Conservation (phyloP, 2,329 filamentous ascomycete genomes). For the Cercospora sp. region DNA sequence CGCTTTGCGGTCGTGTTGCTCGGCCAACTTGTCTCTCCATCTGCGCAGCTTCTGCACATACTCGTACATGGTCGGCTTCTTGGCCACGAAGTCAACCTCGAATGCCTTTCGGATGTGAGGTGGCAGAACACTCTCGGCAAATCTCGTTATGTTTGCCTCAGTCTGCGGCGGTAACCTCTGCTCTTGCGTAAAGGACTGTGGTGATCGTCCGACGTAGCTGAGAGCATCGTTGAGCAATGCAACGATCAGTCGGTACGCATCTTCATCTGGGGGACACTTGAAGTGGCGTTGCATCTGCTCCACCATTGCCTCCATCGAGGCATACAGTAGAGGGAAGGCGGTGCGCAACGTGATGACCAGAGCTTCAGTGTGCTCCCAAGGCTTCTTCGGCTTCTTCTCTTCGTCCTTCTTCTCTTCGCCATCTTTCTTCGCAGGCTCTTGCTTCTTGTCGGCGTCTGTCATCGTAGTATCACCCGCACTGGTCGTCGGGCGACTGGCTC, state of each 20-base stretch:
- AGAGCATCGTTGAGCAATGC: conserved; percentile 93
- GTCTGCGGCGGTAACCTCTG: conserved; percentile 87
- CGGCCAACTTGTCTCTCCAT: conserved; percentile 97
- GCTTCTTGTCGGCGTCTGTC: conserved; percentile 37
- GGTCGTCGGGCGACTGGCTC: conserved; percentile 39
- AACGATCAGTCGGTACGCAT: conserved; percentile 96
- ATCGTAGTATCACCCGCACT: conserved; percentile 44
- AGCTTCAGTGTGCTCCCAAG: conserved; percentile 96
- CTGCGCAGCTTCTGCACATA: conserved; percentile 96
- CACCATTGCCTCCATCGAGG: conserved; percentile 99
- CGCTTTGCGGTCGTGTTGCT: conserved; percentile 85
- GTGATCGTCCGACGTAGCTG: conserved; percentile 86
- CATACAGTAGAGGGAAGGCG: conserved; percentile 87
- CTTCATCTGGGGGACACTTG: conserved; percentile 97
- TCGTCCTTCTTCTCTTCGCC: conserved; percentile 42
- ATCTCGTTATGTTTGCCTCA: conserved; percentile 93
- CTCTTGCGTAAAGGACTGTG: conserved; percentile 81
- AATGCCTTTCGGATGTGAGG: conserved; percentile 94
- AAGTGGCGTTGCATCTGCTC: conserved; percentile 99
- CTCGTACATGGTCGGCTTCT: conserved; percentile 96
- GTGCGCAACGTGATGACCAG: conserved; percentile 95
- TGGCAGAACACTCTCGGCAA: conserved; percentile 93
- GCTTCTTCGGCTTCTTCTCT: conserved; percentile 64
- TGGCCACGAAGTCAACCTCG: conserved; percentile 91
- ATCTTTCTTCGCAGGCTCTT: conserved; percentile 42